These are phyloP conservation scores for Annulohypoxylon maeteangense DNA, from an alignment of 495 filamentous ascomycete genomes.

Conservation along the genomic window DNA sequence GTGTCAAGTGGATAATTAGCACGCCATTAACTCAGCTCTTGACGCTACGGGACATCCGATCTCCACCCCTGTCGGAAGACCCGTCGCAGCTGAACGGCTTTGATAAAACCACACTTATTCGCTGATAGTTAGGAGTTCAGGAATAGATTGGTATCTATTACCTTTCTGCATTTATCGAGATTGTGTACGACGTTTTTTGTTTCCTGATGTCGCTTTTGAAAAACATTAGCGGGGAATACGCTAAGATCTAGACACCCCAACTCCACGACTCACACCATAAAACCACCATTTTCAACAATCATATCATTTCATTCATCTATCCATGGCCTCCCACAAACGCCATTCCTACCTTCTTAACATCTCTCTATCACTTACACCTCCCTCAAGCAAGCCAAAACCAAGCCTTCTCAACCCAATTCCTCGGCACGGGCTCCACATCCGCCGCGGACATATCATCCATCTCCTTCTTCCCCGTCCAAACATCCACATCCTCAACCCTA, in stretches of 20 bases:
- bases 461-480: conserved; percentile 61
- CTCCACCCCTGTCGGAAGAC: background rate
- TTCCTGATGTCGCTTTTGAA: too few relatives aligned
- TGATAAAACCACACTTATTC: background rate
- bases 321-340: background rate
- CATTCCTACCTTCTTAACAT: background rate
- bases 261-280: too few relatives aligned
- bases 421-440: conserved; percentile 52
- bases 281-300: background rate
- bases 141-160: background rate
- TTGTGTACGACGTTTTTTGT: too few relatives aligned
- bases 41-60: background rate
- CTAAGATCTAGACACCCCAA: too few relatives aligned
- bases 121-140: background rate
- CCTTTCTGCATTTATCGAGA: background rate
- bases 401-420: conserved; percentile 53
- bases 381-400: conserved; percentile 61
- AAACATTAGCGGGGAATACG: too few relatives aligned
- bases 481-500: conserved; percentile 53
- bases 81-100: background rate
- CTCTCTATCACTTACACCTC: background rate
- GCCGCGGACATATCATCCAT: conserved; percentile 58
- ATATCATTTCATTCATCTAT: background rate
- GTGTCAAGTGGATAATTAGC: too few relatives aligned
- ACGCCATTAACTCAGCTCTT: too few relatives aligned